Conservation (phyloP, 768 basidiomycete genomes). For the Trametes cingulata region DNA sequence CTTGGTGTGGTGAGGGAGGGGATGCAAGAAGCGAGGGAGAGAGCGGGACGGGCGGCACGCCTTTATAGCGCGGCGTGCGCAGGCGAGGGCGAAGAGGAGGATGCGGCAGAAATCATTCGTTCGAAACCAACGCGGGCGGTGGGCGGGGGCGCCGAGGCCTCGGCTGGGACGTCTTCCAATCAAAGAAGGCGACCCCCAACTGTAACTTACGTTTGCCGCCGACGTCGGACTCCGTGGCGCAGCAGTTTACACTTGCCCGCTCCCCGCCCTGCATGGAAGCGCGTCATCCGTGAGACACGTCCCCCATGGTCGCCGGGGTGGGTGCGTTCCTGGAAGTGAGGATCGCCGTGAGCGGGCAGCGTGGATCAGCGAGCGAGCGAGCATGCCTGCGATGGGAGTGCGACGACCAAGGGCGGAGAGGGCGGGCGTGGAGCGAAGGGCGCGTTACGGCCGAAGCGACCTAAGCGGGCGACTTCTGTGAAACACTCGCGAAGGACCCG, state of each 20-base stretch:
- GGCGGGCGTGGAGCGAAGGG: background rate
- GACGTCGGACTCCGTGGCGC: background rate
- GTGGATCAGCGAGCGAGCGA: background rate
- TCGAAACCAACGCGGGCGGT: constrained; percentile 3
- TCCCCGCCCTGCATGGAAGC: constrained; percentile 1
- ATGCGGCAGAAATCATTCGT: background rate
- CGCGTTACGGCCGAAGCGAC: constrained; percentile 2
- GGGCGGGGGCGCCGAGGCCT: constrained; percentile 11
- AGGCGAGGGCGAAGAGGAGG: too few species aligned
- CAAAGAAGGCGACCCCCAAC: constrained; percentile 11
- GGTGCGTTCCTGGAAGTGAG: background rate
- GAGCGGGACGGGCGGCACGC: background rate
- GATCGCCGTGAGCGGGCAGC: constrained; percentile 1
- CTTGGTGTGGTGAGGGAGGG: background rate
- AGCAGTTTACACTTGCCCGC: background rate
- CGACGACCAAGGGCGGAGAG: background rate
- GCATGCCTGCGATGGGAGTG: background rate
- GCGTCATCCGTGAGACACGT: background rate
- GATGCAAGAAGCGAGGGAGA: constrained; percentile 8
- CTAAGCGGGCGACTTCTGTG: constrained; percentile 14
- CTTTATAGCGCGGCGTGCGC: constrained; percentile 5
- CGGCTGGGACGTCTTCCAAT: constrained; percentile 15
- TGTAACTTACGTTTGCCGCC: constrained; percentile 13
- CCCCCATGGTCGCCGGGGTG: too few species aligned
- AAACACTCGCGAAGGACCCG: background rate